Base-by-base conservation (phyloP, 192 early-diverging fungal species). In the Backusella luteola region DNA sequence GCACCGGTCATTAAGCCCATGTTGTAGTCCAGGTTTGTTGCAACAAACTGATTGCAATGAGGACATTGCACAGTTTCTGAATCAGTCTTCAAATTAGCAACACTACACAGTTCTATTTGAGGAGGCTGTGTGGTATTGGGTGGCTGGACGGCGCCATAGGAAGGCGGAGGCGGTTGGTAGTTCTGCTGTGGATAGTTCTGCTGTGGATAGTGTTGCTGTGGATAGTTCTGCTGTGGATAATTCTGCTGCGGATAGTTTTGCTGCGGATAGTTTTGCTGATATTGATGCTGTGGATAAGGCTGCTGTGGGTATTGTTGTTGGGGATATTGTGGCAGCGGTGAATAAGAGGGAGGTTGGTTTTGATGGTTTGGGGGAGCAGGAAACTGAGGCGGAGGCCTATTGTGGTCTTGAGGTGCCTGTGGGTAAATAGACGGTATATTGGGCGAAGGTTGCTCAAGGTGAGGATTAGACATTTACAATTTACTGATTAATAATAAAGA, bases 21-120 rank as follows among this genome's bases (percentile, higher is more conserved):
- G 8, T 63, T 63, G 21, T 63, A 29, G 56, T 63, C 56, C 12
- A 63, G 12, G 3, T 8, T 63, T 0, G 56, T 63, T 14, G 56
- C 26, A 12, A 63, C 56, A 63, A 63, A 63, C 26, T 29, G 56
- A 29, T 63, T 14, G 12, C 56, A 63, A 63, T 63, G 56, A 63
- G 56, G 56, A 63, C 56, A 63, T 63, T 63, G 56, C 4, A 63
- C 56, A 26, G 56, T 63, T 63, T 63, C 56, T 63, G 56, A 63
- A 14, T 63, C 23, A 12, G 56, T 63, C 29, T 29, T 63, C 23
- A 63, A 14, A 63, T 26, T 63, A 0, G 26, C 12, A 9, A 63
- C 56, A 63, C 12, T 63, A 9, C 23, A 14, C 11, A 63, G 56
- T 12, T 63, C 56, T 14, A 63, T 29, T 29, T 12, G 11, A 63